Evolutionary conservation across 2,329 filamentous ascomycete species (phyloP), one percentile per base, ranked within the genome.

Genomic region (Aspergillus floridensis): DNA sequence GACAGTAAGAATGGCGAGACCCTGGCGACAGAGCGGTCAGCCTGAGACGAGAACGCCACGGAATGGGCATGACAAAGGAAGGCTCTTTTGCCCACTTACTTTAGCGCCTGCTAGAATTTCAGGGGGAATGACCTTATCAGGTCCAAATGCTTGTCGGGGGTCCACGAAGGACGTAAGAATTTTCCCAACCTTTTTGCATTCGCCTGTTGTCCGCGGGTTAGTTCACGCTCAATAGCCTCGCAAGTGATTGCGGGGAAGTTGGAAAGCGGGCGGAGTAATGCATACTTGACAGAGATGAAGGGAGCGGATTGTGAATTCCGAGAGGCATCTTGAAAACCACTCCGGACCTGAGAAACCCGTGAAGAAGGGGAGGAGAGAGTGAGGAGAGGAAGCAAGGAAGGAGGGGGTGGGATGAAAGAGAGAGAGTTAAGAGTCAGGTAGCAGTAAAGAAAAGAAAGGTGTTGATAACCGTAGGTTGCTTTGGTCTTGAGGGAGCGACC

Each of bases 161-260:
- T 98, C 95, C 74, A 98, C 86, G 75, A 99, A 99, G 12, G 93
- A 96, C 49, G 90, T 86, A 68, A 99, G 85, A 71, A 98, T 98
- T 82, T 96, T 96, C 73, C 90, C 90, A 74, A 92, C 95, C 80
- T 99, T 99, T 77, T 90, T 95, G 81, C 95, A 98, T 81, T 99
- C 95, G 81, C 92, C 93, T 97, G 77, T 67, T 59, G 52, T 48
- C 26, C 47, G 53, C 4, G 11, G 46, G 41, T 55, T 48, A 55
- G 52, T 54, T 44, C n/a, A 41, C 29, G 52, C 38, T 46, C n/a
- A 46, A 65, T 60, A 52, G 57, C 38, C 57, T 56, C 64, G 63
- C 64, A 49, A 58, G 55, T 59, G 59, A 71, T 65, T 74, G 72
- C 71, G 73, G 73, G 69, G 72, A 70, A 72, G 63, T 22, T 53